phyloP scores from a whole-genome alignment of 345 rosid genomes.

The Hibiscus trionum region DNA sequence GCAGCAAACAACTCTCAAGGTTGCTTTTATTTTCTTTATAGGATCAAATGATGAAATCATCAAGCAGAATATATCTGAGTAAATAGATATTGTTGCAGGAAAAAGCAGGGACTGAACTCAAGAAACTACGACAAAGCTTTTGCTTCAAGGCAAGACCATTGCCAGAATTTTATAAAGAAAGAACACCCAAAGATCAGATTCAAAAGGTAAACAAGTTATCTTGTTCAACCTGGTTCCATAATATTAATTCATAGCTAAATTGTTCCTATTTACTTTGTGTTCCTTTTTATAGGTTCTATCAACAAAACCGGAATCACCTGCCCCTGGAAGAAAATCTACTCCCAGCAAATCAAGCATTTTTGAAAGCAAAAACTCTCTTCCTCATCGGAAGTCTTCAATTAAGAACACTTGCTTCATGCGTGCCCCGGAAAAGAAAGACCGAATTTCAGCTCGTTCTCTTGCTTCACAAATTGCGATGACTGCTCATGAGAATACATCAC shows the following conservation, averaged over 20 bases:
- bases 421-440: conserved; percentile 21
- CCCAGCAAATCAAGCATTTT: conserved; percentile 9
- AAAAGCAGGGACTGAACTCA: conserved; percentile 60
- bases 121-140: conserved; percentile 49
- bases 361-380: conserved; percentile 16
- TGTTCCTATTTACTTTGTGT: neutral
- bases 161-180: conserved; percentile 74
- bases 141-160: conserved; percentile 95
- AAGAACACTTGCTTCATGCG: conserved; percentile 21
- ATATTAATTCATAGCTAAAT: neutral
- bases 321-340: conserved; percentile 15
- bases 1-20: conserved; percentile 45
- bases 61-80: neutral
- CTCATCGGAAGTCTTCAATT: conserved; percentile 19
- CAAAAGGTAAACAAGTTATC: conserved; percentile 33
- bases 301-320: conserved; percentile 23
- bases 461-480: conserved; percentile 11
- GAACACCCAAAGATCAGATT: conserved; percentile 25
- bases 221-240: neutral
- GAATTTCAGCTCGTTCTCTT: conserved; percentile 14
- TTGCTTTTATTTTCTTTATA: conserved; percentile 6
- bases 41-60: neutral
- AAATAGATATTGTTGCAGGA: conserved; percentile 24
- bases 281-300: conserved; percentile 21
- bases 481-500: conserved; percentile 32